Base-by-base conservation (phyloP, 257 asterid species). In the Solanum piurae region DNA sequence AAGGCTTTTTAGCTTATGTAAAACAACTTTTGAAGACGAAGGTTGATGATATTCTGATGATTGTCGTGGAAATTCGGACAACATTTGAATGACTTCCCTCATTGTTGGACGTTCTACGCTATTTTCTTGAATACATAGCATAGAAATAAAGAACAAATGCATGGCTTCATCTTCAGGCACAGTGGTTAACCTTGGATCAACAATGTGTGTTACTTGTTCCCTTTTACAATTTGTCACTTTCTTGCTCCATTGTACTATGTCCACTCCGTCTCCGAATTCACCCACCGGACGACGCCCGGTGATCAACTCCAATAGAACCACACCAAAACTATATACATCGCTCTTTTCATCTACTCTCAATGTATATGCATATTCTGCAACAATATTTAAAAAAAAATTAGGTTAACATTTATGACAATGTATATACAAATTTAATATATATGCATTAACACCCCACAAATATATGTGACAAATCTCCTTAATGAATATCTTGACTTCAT, bases 61-160 rank as follows among this genome's bases (percentile, higher is more conserved):
- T 21, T 91, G 93, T 27, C 93, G 94, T 2, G 98, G 96, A 72
- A 89, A 94, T 86, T 96, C 98, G 4, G 98, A 95, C 23, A 96
- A 89, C 98, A 96, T 96, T 89, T 96, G 98, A 90, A 95, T 98
- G 46, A 96, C 99, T 89, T 93, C 98, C 33, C 99, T 90, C 99
- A 95, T 94, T 55, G 96, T 93, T 46, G 99, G 99, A 33, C 99
- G 91, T 86, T 96, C 98, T 74, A 96, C 93, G 83, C 96, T 95
- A 85, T 93, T 93, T 36, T 95, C 98, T 87, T 94, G 98, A 27
- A 92, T 86, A 88, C 99, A 95, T 25, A 96, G 96, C 96, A 96
- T 94, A 83, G 98, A 96, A 7, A 96, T 90, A 91, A 95, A 95
- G 92, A 94, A 95, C 83, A 96, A 71, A 89, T 95, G 98, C 93